phyloP scores from a whole-genome alignment of 768 basidiomycete genomes.

The Gelatoporia subvermispora region DNA sequence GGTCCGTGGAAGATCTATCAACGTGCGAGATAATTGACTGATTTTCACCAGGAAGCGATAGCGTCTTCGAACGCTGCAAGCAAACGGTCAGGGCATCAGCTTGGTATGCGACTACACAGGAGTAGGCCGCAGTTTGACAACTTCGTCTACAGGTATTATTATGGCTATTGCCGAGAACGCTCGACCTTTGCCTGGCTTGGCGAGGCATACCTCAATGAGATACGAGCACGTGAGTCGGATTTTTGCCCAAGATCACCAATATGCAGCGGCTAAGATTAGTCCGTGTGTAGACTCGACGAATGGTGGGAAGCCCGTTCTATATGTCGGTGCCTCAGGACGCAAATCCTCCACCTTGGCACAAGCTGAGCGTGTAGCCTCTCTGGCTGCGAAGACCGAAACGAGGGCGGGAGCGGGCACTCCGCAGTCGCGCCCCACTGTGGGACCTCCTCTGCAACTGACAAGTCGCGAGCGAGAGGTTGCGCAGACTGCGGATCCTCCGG shows the following conservation, averaged over 20 bases:
- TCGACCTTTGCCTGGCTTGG: constrained; percentile 15
- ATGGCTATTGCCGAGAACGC: constrained; percentile 10
- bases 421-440: neutral
- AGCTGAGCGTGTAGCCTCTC: neutral
- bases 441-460: neutral
- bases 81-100: constrained; percentile 13
- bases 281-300: constrained; percentile 6
- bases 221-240: constrained; percentile 11
- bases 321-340: constrained; percentile 5
- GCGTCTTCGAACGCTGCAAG: neutral
- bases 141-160: constrained; percentile 9
- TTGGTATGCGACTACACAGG: constrained; percentile 3
- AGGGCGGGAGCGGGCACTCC: neutral
- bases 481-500: neutral
- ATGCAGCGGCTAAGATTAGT: neutral
- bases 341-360: neutral
- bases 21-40: too few relatives aligned
- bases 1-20: too few relatives aligned
- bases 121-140: too few relatives aligned
- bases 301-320: constrained; percentile 6
- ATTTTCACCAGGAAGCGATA: constrained; percentile 1
- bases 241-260: too few relatives aligned
- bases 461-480: neutral
- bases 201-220: constrained; percentile 13
- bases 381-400: neutral